These are phyloP conservation scores for Pichia sp. DNA, from an alignment of 1,139 yeast species.

Conservation along the genomic window DNA sequence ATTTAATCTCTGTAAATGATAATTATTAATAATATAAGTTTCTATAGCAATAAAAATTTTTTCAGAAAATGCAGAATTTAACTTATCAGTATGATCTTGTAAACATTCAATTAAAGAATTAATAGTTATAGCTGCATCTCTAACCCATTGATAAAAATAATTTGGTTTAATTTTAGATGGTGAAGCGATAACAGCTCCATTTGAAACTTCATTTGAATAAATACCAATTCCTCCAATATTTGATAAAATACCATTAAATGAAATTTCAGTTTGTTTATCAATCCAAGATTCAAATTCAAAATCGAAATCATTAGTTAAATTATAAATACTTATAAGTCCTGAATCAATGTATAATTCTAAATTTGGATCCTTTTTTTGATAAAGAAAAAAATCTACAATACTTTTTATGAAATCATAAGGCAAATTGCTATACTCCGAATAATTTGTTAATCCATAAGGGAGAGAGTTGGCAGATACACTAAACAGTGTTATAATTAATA, in stretches of 20 bases:
- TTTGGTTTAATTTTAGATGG: slow-evolving; percentile 67
- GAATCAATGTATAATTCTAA: neutral
- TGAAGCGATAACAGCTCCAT: slow-evolving; percentile 80
- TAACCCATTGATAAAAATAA: slow-evolving; percentile 83
- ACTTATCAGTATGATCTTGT: slow-evolving; percentile 32
- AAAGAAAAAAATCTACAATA: neutral
- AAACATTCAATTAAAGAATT: slow-evolving; percentile 55
- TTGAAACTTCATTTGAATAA: slow-evolving; percentile 36
- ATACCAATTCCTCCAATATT: slow-evolving; percentile 55
- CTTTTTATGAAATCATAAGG: neutral
- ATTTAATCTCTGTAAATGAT: slow-evolving; percentile 52
- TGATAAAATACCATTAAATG: slow-evolving; percentile 49
- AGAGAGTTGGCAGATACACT: neutral
- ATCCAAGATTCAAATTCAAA: slow-evolving; percentile 57
- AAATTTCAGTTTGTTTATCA: slow-evolving; percentile 39
- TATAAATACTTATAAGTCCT: slow-evolving; percentile 6
- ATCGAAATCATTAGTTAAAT: slow-evolving; percentile 1
- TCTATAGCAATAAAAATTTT: slow-evolving; percentile 39
- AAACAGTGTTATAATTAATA: neutral
- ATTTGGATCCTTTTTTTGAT: neutral
- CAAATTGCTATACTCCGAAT: neutral
- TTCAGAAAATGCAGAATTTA: slow-evolving; percentile 27
- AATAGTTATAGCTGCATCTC: slow-evolving; percentile 84
- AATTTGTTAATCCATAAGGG: neutral
- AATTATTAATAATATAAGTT: slow-evolving; percentile 55